A percentile compares a stretch with the other conserved stretches of the same genome.
phyloP scores from a whole-genome alignment of 371 early-diverging fungal species.

The Mortierella sp. region DNA sequence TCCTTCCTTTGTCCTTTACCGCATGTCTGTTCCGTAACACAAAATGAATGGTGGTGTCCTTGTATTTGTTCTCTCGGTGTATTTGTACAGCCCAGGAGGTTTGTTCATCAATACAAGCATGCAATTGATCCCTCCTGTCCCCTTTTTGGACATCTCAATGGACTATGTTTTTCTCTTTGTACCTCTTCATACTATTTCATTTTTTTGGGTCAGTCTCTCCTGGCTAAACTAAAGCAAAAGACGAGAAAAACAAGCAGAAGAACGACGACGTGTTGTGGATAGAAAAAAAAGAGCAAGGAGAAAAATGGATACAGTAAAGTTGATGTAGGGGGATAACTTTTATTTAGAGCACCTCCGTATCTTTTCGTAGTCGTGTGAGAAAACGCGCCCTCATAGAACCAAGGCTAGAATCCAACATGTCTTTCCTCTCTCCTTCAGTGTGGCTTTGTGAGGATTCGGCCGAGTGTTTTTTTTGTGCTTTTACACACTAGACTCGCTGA shows the following conservation, averaged over 20 bases:
- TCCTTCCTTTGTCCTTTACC: neutral
- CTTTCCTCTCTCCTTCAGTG: neutral
- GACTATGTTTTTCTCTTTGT: neutral
- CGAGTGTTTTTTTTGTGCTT: neutral
- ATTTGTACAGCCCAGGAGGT: slow-evolving; percentile 1
- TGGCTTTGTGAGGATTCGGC: neutral
- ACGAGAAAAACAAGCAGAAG: neutral
- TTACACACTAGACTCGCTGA: neutral
- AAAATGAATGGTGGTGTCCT: neutral
- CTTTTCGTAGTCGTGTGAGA: neutral
- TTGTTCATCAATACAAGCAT: neutral
- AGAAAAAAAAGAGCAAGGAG: neutral
- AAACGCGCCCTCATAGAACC: neutral
- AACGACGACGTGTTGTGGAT: neutral
- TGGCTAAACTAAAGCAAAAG: neutral
- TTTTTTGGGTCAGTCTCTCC: neutral
- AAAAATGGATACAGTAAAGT: neutral
- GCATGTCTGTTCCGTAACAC: neutral
- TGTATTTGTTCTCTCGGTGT: neutral
- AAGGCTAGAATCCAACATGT: neutral
- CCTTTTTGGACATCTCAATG: neutral
- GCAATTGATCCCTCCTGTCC: neutral
- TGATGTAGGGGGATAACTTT: neutral
- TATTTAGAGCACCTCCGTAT: neutral
- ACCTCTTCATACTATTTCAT: too few species aligned